Percentiles rank a stretch among this genome's conserved stretches.
Evolutionary conservation across 2,329 filamentous ascomycete species (phyloP).

Genomic region (Penicillium sp.): DNA sequence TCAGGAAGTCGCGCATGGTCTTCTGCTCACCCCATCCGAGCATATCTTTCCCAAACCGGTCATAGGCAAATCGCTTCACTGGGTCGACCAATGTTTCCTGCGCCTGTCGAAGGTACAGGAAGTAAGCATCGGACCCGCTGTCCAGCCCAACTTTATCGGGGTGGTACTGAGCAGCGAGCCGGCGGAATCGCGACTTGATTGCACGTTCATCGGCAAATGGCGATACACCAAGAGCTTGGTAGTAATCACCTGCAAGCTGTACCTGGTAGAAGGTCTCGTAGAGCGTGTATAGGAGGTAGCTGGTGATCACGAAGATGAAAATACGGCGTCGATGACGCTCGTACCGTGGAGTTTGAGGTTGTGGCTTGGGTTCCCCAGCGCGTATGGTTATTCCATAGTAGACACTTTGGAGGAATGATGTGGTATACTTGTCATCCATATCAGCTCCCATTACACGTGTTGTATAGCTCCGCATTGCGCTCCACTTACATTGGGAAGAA

Average conservation of each 20-base stretch:
- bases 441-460: constrained; percentile 8
- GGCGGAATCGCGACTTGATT: constrained; percentile 81
- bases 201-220: constrained; percentile 68
- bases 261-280: constrained; percentile 87
- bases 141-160: constrained; percentile 71
- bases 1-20: constrained; percentile 71
- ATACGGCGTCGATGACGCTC: constrained; percentile 75
- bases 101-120: constrained; percentile 78
- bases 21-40: constrained; percentile 55
- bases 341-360: constrained; percentile 64
- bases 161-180: constrained; percentile 67
- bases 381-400: constrained; percentile 89
- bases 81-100: constrained; percentile 79
- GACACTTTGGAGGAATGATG: constrained; percentile 71
- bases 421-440: constrained; percentile 64
- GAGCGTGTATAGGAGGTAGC: constrained; percentile 87
- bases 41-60: constrained; percentile 77
- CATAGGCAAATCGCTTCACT: constrained; percentile 79
- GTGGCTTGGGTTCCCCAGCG: constrained; percentile 78
- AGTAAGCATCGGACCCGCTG: constrained; percentile 54
- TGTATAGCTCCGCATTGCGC: constrained; percentile 6
- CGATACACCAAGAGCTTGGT: constrained; percentile 70
- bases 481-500: constrained; percentile 57
- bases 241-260: constrained; percentile 70
- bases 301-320: constrained; percentile 74